Evolutionary conservation across 2,329 filamentous ascomycete species (phyloP).

Genomic region (Myrmaecium sp.): DNA sequence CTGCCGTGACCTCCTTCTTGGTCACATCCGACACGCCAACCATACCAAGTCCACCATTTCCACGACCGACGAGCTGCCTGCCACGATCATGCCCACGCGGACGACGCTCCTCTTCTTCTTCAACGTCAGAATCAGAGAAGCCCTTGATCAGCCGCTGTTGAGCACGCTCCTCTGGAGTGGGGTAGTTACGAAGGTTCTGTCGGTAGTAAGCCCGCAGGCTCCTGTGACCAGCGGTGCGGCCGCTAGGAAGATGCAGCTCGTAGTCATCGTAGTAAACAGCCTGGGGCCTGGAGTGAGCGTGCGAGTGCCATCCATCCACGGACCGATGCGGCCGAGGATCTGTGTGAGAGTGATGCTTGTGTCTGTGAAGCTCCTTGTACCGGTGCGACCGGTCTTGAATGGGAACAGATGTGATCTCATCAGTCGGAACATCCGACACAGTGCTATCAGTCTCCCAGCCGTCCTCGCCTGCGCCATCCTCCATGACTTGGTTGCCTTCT

Average conservation of each 20-base stretch:
- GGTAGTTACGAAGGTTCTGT: conserved; percentile 80
- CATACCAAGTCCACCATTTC: conserved; percentile 62
- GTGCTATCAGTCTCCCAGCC: conserved; percentile 94
- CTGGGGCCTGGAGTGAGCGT: conserved; percentile 54
- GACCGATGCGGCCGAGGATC: conserved; percentile 59
- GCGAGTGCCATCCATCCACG: conserved; percentile 64
- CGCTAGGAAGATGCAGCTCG: conserved; percentile 82
- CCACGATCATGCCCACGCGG: conserved; percentile 13
- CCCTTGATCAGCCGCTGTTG: conserved; percentile 44
- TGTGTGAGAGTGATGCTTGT: conserved; percentile 57
- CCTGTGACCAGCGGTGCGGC: conserved; percentile 76
- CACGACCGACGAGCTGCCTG: conserved; percentile 40
- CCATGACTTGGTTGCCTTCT: conserved; percentile 33
- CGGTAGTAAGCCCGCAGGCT: conserved; percentile 77
- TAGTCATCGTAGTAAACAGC: conserved; percentile 83
- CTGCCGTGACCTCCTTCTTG: conserved; percentile 48
- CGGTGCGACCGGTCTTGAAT: conserved; percentile 55
- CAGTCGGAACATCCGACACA: conserved; percentile 68
- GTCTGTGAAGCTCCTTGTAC: conserved; percentile 54
- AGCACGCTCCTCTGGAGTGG: conserved; percentile 58
- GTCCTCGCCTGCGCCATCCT: conserved; percentile 43
- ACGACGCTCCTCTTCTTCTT: conserved; percentile 25
- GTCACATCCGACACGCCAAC: conserved; percentile 58
- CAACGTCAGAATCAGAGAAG: conserved; percentile 30
- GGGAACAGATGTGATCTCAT: conserved; percentile 64